These are phyloP conservation scores for Gaultheria prostrata DNA, from an alignment of 148 eudicot species.

Conservation along the genomic window DNA sequence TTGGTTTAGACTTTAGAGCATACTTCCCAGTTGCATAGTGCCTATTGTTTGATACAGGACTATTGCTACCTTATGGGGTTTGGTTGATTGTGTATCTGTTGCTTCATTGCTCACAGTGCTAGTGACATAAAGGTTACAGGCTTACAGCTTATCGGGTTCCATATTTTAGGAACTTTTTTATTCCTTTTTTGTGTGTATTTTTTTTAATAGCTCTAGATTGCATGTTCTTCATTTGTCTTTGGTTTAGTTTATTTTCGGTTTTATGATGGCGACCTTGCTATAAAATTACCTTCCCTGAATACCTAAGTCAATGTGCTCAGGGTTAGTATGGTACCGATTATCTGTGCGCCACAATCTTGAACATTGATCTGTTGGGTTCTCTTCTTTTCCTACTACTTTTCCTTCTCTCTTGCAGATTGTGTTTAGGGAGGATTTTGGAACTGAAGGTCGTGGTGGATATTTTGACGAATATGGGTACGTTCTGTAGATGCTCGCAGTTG, in stretches of 20 bases:
- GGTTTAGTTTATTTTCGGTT: neutral
- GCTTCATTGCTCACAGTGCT: neutral
- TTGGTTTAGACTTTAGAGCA: neutral
- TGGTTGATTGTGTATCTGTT: neutral
- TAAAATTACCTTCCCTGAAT: neutral
- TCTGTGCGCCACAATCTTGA: neutral
- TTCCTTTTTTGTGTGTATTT: neutral
- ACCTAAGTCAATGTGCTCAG: neutral
- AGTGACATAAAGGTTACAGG: neutral
- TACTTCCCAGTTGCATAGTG: neutral
- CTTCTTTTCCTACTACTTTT: neutral
- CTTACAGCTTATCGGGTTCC: neutral
- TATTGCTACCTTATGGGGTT: neutral
- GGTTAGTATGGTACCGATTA: neutral
- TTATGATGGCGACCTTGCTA: neutral
- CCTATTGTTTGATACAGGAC: neutral
- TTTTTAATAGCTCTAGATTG: neutral
- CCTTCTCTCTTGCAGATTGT: conserved; percentile 61
- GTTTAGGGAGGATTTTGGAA: conserved; percentile 97
- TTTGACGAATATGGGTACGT: conserved; percentile 88
- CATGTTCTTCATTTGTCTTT: neutral
- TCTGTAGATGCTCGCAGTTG: neutral
- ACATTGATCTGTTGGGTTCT: neutral
- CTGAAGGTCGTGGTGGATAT: conserved; percentile 98
- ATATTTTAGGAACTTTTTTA: neutral